Evolutionary conservation across 768 basidiomycete genomes (phyloP), one percentile per base, ranked within the genome.

Genomic region (Russula virescens): DNA sequence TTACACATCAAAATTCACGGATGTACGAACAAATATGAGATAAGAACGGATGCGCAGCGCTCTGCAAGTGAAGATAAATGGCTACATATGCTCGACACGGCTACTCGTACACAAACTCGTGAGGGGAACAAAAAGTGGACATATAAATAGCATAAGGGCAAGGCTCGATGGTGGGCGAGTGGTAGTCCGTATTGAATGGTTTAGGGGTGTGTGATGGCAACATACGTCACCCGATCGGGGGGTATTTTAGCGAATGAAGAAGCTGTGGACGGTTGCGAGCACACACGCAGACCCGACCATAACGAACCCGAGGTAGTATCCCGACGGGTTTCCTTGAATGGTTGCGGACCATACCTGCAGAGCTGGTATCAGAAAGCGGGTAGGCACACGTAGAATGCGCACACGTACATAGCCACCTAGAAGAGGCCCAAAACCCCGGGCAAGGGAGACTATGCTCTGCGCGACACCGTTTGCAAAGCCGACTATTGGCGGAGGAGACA

Each of bases 391-490:
- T 19, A 43, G 10, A 34, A 13, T 26, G 28, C 40, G 48, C 45
- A 46, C 46, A 38, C 31, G 77, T 71, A 92, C 91, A 72, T 86
- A 89, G 48, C 91, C 91, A 51, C 91, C 91, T 19, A 92, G 77
- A 45, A 93, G 83, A 23, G 94, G 93, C 23, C 93, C 97, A 42
- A 92, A 70, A 76, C 94, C 97, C 45, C 97, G 83, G 5, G 95
- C 92, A 26, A 96, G 84, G 66, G 92, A 94, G 65, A 96, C 95
- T 35, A 93, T 89, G 70, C 92, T 94, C 74, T 99, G 97, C 0
- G 94, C 97, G 23, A 96, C 85, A 19, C 96, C 97, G 71, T 98
- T 99, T 11, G 96, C 92, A 62, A 92, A 84, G 8, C 94, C 92
- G 45, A 98, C 85, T 9, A 92, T 85, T 43, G 81, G 80, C 1